Base-by-base conservation (phyloP, 2,329 filamentous ascomycete species). In the Allantophomopsis cytisporea region DNA sequence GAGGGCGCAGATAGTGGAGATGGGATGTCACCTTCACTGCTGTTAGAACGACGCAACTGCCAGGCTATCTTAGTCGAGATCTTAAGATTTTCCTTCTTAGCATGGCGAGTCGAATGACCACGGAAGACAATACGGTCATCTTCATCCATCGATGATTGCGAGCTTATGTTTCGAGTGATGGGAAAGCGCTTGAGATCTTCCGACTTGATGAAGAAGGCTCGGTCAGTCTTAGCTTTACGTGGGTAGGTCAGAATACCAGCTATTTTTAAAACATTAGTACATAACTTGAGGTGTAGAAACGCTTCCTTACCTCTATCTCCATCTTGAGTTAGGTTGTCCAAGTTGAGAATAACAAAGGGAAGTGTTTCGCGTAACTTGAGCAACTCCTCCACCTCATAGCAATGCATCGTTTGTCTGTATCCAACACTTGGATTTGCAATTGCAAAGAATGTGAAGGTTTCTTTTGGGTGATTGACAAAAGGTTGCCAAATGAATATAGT, bases 1-100 rank as follows among this genome's bases (percentile, higher is more conserved):
- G 64, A 55, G 10, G 74, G 74, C 16, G 73, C 73, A 38, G 68
- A 59, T 30, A 74, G 58, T 6, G 72, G 71, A 36, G 23, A 28
- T 68, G 68, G 33, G 52, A 57, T 34, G 57, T 47, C 44, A 12
- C 52, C 51, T 31, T 43, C 45, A 38, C 56, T 52, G 31, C 50
- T 54, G 36, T 45, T 51, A 4, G 47, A 47, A 41, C 44, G 49
- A 30, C 53, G 53, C 28, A 56, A 43, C 32, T 48, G 45, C 55
- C 55, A 58, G 3, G 23, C 23, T 6, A 28, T 28, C 23, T 28
- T 28, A 12, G 23, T 28, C 10, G 23, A 28, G 23, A 28, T 28
- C 8, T 28, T 28, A 8, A 28, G 23, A 12, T 28, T 28, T 28
- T 28, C 23, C 11, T 31, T n/a, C n/a, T 10, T 30, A 8, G 14